phyloP scores from a whole-genome alignment of 1,139 yeast genomes.

The Taphrina flavorubra region DNA sequence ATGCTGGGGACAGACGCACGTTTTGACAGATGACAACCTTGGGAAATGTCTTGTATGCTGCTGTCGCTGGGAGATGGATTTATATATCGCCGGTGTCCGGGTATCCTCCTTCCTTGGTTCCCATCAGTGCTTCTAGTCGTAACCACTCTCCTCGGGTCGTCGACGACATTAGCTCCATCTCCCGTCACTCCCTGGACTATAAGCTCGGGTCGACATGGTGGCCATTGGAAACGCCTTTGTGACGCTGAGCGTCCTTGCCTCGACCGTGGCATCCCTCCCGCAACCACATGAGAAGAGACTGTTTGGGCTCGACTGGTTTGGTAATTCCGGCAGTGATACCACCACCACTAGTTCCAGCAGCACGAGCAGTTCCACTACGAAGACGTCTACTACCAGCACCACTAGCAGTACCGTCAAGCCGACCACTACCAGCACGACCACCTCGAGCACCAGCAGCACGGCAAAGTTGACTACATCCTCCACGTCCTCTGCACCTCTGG shows the following conservation, averaged over 20 bases:
- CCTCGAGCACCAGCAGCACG: not conserved
- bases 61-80: too few species aligned
- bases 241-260: constrained; percentile 6
- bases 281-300: constrained; percentile 21
- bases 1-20: too few species aligned
- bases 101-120: too few species aligned
- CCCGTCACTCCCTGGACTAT: too few species aligned
- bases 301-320: constrained; percentile 11
- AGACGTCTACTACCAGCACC: constrained; percentile 7
- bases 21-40: too few species aligned
- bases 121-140: too few species aligned
- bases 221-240: constrained; percentile 10
- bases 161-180: too few species aligned
- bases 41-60: too few species aligned
- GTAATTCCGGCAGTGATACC: not conserved
- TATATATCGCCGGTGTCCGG: too few species aligned
- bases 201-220: constrained; percentile 4
- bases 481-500: constrained; percentile 3
- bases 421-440: not conserved
- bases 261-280: constrained; percentile 6
- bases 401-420: not conserved
- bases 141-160: too few species aligned
- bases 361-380: constrained; percentile 5
- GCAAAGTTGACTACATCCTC: not conserved
- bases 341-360: not conserved